Conservation (phyloP, 495 filamentous ascomycete species). For the Aspergillus olivimuriae region DNA sequence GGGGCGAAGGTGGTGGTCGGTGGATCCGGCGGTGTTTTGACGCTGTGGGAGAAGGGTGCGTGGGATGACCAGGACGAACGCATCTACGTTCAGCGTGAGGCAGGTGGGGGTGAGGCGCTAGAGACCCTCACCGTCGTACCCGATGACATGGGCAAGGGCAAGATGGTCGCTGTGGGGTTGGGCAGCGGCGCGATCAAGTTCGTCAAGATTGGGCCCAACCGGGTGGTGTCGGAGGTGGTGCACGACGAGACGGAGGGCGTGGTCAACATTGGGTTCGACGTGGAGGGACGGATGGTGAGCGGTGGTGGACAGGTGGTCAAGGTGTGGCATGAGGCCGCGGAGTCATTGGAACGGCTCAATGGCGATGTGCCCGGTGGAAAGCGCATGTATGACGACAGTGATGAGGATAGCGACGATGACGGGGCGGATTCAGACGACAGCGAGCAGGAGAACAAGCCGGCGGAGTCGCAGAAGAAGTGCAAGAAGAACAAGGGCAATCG, state of each 20-base stretch:
- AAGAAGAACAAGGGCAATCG: constrained; percentile 53
- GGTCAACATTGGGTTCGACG: constrained; percentile 72
- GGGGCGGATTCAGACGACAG: constrained; percentile 40
- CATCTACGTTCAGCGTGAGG: constrained; percentile 57
- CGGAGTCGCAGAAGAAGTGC: constrained; percentile 48
- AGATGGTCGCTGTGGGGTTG: constrained; percentile 66
- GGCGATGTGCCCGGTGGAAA: constrained; percentile 32
- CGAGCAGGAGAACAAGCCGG: constrained; percentile 28
- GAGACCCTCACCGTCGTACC: constrained; percentile 65
- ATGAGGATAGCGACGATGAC: constrained; percentile 37
- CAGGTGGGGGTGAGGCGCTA: constrained; percentile 58
- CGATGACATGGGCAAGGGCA: constrained; percentile 56
- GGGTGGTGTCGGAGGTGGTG: constrained; percentile 51
- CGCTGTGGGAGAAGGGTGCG: constrained; percentile 84
- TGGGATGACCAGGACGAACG: constrained; percentile 95
- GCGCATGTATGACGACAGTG: constrained; percentile 34
- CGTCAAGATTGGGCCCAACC: constrained; percentile 51
- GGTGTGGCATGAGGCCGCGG: constrained; percentile 65
- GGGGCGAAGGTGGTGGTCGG: constrained; percentile 77
- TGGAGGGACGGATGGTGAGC: constrained; percentile 75
- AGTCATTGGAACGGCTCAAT: constrained; percentile 27
- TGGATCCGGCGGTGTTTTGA: constrained; percentile 70
- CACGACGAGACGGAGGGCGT: constrained; percentile 85
- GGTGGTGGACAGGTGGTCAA: constrained; percentile 79
- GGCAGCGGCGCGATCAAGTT: constrained; percentile 62